Base-by-base conservation (phyloP, 495 filamentous ascomycete species). In the Daldinia childiae region DNA sequence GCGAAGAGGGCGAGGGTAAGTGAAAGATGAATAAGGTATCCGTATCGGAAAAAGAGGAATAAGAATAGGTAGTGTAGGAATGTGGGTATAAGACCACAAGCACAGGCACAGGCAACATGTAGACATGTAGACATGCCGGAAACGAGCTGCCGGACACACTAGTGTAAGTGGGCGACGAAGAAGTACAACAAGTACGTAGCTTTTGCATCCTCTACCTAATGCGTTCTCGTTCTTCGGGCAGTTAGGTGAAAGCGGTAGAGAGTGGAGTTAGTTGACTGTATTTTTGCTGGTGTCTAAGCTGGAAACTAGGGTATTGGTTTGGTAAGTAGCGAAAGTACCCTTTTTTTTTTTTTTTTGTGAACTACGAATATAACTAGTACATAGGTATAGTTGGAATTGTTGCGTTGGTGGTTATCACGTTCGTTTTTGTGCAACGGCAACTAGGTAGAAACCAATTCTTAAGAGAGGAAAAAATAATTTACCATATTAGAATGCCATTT, bases 191-290 rank as follows among this genome's bases (percentile, higher is more conserved):
- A 54, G 65, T 65, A 69, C 61, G 27, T 73, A 62, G 62, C 26
- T 45, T 32, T 45, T 65, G 65, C 70, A 66, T 57, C 38, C 41
- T 68, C 50, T 71, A 48, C 55, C 32, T 39, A 38, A 58, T 54
- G 26, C 50, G 14, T 26, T 32, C 65, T 77, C 75, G 75, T 77
- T 77, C 58, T 67, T 65, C 65, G 54, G 70, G 69, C 75, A 77
- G 66, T 77, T 66, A 77, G 73, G 73, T 65, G 69, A 67, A 57
- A 62, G 62, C 62, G 68, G 21, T 34, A 21, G 69, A 66, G 65
- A 69, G 69, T 72, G 69, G 69, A 72, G 69, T 64, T 60, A 30
- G 69, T 72, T 72, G 59, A 64, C 69, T 64, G 60, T 66, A 43
- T 52, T 67, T 67, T 12, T 58, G 21, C 62, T 65, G 50, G 39